phyloP scores from a whole-genome alignment of 495 filamentous ascomycete species.

The Xylaria telfairii region DNA sequence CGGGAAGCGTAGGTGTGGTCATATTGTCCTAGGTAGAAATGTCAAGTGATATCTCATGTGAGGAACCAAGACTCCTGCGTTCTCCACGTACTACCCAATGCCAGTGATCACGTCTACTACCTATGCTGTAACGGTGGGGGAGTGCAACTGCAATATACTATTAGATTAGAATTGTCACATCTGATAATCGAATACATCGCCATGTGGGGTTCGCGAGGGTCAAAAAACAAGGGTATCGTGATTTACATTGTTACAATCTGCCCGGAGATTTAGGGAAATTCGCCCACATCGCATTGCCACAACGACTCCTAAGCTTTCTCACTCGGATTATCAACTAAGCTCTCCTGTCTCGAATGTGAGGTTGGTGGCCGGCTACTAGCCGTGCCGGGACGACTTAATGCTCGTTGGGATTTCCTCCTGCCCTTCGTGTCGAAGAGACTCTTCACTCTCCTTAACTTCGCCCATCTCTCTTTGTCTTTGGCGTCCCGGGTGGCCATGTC shows the following conservation, averaged over 20 bases:
- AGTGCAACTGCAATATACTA: not conserved
- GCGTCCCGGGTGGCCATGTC: constrained; percentile 51
- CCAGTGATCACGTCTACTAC: not conserved
- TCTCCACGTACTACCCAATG: not conserved
- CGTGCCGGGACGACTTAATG: constrained; percentile 39
- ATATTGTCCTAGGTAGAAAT: not conserved
- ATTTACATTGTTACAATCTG: not conserved
- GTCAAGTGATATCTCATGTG: not conserved
- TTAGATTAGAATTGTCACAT: not conserved
- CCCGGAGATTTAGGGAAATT: not conserved
- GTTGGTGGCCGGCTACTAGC: constrained; percentile 33
- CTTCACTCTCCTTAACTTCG: constrained; percentile 60
- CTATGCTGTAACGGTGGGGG: not conserved
- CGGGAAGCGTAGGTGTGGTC: not conserved
- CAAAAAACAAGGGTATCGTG: not conserved
- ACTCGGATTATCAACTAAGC: constrained; percentile 18
- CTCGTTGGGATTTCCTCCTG: constrained; percentile 47
- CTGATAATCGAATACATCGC: not conserved
- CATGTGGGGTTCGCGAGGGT: not conserved
- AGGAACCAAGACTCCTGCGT: not conserved
- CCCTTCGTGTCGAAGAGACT: constrained; percentile 62
- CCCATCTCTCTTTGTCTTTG: constrained; percentile 63
- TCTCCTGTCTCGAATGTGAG: constrained; percentile 33
- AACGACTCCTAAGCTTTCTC: constrained; percentile 9
- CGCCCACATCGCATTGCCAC: not conserved